Percentiles rank a stretch among this genome's conserved stretches.
Conservation (phyloP, 164 flowering plant species). For the Chimonanthus praecox region DNA sequence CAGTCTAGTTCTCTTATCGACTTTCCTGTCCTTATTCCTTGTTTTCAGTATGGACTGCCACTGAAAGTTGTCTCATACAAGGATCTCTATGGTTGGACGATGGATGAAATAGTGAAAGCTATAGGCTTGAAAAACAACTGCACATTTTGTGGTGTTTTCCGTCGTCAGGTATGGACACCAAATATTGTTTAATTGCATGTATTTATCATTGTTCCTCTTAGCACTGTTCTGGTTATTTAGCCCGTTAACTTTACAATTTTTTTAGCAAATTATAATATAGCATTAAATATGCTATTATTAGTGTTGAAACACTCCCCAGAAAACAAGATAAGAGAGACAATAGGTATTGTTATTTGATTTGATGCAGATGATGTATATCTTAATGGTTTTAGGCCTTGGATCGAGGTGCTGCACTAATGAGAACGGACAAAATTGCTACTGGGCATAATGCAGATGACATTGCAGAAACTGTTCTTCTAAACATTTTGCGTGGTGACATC, state of each 20-base stretch:
- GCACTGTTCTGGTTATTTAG: too few species aligned
- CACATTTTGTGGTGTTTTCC: conserved; percentile 98
- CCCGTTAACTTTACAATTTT: too few species aligned
- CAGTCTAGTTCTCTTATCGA: neutral
- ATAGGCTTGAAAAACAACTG: conserved; percentile 97
- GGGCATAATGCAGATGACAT: conserved; percentile 99
- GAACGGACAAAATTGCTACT: conserved; percentile 87
- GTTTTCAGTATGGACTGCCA: conserved; percentile 80
- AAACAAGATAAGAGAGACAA: neutral
- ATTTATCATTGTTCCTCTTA: too few species aligned
- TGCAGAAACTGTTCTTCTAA: conserved; percentile 92
- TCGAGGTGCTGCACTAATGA: conserved; percentile 93
- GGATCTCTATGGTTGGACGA: conserved; percentile 97
- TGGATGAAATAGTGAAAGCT: conserved; percentile 98
- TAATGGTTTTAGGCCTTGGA: conserved; percentile 75
- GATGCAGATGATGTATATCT: too few species aligned
- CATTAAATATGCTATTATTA: neutral
- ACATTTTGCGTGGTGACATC: conserved; percentile 94
- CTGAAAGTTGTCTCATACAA: conserved; percentile 89
- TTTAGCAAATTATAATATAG: neutral
- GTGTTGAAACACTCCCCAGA: neutral
- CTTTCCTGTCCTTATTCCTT: neutral
- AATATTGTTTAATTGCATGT: neutral
- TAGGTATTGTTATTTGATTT: too few species aligned
- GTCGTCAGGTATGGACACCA: conserved; percentile 71